phyloP scores from a whole-genome alignment of 2,329 filamentous ascomycete genomes.

The Hyphodiscus sp. region DNA sequence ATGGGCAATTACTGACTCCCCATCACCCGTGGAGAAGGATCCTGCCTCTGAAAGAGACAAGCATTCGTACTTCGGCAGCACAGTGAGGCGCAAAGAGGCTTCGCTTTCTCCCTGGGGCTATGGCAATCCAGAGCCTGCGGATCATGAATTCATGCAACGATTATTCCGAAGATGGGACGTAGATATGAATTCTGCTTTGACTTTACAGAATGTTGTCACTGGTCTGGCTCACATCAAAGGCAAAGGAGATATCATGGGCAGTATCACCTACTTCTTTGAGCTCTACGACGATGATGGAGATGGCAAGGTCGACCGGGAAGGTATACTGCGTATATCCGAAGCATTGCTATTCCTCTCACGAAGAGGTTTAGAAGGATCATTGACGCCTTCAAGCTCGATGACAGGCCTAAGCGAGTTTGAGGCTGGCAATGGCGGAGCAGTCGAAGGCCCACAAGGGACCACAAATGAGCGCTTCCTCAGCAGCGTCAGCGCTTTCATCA shows the following conservation, averaged over 20 bases:
- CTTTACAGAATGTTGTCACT: conserved; percentile 84
- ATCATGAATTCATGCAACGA: conserved; percentile 89
- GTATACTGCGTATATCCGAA: conserved; percentile 90
- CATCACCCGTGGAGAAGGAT: conserved; percentile 48
- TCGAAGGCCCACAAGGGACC: conserved; percentile 41
- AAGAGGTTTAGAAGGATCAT: conserved; percentile 71
- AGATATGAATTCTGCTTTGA: conserved; percentile 69
- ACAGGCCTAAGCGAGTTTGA: conserved; percentile 43
- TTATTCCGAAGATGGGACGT: conserved; percentile 86
- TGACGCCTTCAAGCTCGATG: conserved; percentile 58
- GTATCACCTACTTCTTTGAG: conserved; percentile 96
- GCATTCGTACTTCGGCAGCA: conserved; percentile 55
- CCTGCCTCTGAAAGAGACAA: conserved; percentile 43
- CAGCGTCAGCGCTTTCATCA: conserved; percentile 92
- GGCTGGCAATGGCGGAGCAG: conserved; percentile 30
- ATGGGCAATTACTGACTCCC: conserved; percentile 89
- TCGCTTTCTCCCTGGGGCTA: conserved; percentile 46
- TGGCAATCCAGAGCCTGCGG: conserved; percentile 63
- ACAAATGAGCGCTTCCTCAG: conserved; percentile 84
- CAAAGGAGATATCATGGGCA: conserved; percentile 92
- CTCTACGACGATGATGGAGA: conserved; percentile 91
- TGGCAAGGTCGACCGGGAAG: conserved; percentile 88
- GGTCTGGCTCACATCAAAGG: conserved; percentile 90
- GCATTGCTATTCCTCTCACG: conserved; percentile 87
- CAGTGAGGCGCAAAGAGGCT: conserved; percentile 36